phyloP scores from a whole-genome alignment of 805 yeast genomes.

The Monosporozyma solicola region DNA sequence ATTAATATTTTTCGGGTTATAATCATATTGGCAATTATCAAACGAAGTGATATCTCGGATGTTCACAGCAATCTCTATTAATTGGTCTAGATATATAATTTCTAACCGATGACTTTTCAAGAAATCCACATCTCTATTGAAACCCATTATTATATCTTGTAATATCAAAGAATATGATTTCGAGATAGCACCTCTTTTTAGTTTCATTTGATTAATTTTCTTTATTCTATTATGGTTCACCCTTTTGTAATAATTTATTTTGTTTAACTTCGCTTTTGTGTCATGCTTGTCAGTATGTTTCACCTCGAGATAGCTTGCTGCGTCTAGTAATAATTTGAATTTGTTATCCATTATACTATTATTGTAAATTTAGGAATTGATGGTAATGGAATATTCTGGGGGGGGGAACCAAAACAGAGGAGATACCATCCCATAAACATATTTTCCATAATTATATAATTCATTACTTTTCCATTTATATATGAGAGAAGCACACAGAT shows the following conservation, averaged over 20 bases:
- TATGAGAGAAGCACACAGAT: background rate
- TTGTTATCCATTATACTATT: background rate
- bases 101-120: background rate
- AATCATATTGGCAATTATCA: background rate
- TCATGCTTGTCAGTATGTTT: background rate
- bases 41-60: background rate
- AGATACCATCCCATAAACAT: no score
- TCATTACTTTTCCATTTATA: no score
- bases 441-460: no score
- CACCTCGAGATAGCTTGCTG: background rate
- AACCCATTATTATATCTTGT: background rate
- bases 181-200: background rate
- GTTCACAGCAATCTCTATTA: background rate
- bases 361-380: no score
- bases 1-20: background rate
- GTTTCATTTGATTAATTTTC: background rate
- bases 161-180: background rate
- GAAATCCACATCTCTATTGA: background rate
- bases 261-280: background rate
- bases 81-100: background rate
- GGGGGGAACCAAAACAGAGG: no score
- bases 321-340: background rate
- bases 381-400: no score
- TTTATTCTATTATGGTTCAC: background rate
- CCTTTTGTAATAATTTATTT: background rate